phyloP scores from a whole-genome alignment of 805 yeast genomes.

The Candida sonorensis region DNA sequence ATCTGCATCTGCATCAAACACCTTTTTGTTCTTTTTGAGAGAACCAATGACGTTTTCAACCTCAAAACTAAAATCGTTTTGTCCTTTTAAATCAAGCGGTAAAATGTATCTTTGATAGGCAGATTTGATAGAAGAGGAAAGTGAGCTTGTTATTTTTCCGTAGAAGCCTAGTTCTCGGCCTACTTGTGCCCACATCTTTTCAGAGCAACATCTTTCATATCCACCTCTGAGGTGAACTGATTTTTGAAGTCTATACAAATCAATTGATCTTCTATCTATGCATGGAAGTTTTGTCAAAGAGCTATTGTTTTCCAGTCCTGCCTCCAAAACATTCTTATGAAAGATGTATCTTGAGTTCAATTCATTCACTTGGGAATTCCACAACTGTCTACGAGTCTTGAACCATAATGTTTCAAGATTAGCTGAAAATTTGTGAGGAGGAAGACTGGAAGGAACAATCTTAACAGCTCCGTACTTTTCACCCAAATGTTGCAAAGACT shows the following conservation, averaged over 20 bases:
- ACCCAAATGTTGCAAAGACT: constrained; percentile 47
- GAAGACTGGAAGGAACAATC: constrained; percentile 51
- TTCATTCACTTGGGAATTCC: constrained; percentile 38
- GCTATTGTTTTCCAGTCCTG: constrained; percentile 27
- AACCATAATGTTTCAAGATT: constrained; percentile 47
- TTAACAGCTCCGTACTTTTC: constrained; percentile 67
- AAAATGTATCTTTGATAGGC: constrained; percentile 44
- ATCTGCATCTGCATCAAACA: constrained; percentile 2
- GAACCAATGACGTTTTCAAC: constrained; percentile 2
- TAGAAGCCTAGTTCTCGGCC: constrained; percentile 76
- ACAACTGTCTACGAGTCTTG: constrained; percentile 40
- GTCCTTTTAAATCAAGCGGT: constrained; percentile 14
- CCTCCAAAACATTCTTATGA: constrained; percentile 35
- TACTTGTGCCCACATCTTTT: constrained; percentile 75
- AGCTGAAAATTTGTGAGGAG: constrained; percentile 27
- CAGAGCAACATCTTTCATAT: constrained; percentile 49
- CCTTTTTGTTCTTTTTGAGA: constrained; percentile 1
- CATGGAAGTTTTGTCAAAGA: constrained; percentile 45
- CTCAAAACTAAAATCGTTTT: constrained; percentile 9
- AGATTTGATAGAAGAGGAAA: constrained; percentile 58
- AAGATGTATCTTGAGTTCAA: constrained; percentile 39
- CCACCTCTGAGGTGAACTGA: constrained; percentile 66
- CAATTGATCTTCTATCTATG: constrained; percentile 60
- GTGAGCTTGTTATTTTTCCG: constrained; percentile 64
- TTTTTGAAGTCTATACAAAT: constrained; percentile 50